phyloP scores from a whole-genome alignment of 176 grass and related monocot genomes.

The Oryza glaberrima region DNA sequence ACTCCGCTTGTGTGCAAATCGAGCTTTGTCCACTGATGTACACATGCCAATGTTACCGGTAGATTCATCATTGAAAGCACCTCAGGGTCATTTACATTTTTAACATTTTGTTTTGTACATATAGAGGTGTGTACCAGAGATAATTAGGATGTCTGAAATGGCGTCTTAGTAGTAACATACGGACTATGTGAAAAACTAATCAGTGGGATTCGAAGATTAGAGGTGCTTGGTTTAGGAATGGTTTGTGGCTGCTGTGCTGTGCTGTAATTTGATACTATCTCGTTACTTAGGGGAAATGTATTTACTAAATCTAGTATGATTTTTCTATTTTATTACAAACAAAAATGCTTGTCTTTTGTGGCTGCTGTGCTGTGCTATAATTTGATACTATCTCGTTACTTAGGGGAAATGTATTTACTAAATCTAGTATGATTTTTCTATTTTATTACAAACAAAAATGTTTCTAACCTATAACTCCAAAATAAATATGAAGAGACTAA shows the following conservation, averaged over 20 bases:
- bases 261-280: neutral
- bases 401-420: neutral
- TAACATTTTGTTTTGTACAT: neutral
- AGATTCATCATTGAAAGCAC: neutral
- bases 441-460: neutral
- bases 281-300: neutral
- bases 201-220: neutral
- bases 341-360: neutral
- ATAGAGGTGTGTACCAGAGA: conserved; percentile 5
- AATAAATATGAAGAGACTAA: neutral
- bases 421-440: neutral
- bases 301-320: neutral
- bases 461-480: neutral
- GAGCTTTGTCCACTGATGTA: neutral
- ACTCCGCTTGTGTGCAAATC: neutral
- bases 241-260: neutral
- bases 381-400: neutral
- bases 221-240: conserved; percentile 15
- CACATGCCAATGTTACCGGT: neutral
- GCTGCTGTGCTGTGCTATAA: neutral
- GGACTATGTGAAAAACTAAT: neutral
- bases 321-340: neutral
- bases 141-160: neutral
- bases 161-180: neutral
- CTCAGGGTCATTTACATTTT: neutral